Conservation (phyloP, 192 early-diverging fungal species). For the Coemansia sp. region DNA sequence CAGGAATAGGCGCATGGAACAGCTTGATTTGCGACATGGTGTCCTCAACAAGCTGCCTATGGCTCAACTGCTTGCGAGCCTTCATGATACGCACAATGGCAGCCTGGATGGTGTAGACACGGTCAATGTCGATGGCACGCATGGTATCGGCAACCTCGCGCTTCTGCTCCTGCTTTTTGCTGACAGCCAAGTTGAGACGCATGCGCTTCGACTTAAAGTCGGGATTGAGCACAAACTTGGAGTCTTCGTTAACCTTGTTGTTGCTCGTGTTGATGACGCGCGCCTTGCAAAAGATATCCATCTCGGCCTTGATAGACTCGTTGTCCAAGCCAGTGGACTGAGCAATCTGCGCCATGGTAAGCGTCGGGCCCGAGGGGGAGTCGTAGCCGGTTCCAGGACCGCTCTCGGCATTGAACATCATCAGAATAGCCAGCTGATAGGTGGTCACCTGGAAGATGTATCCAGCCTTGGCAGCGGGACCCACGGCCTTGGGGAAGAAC, state of each 20-base stretch:
- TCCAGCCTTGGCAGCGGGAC: conserved; percentile 64
- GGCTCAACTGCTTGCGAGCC: conserved; percentile 86
- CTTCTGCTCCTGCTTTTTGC: conserved; percentile 86
- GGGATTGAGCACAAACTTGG: conserved; percentile 72
- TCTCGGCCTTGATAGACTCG: conserved; percentile 62
- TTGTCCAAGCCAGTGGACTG: conserved; percentile 66
- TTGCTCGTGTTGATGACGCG: conserved; percentile 59
- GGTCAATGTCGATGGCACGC: conserved; percentile 87
- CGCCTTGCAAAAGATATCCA: conserved; percentile 80
- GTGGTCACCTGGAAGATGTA: conserved; percentile 64
- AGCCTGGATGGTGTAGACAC: conserved; percentile 92
- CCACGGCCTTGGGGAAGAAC: conserved; percentile 74
- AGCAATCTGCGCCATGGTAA: conserved; percentile 72
- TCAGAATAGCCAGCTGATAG: conserved; percentile 91
- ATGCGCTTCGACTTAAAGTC: conserved; percentile 86
- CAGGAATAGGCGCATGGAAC: conserved; percentile 84
- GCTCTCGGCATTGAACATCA: conserved; percentile 76
- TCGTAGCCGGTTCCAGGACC: conserved; percentile 59
- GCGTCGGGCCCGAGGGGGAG: conserved; percentile 27
- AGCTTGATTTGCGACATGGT: conserved; percentile 84
- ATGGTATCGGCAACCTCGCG: conserved; percentile 88
- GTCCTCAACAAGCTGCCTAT: conserved; percentile 81
- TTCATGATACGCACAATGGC: conserved; percentile 99
- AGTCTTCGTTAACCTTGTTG: conserved; percentile 7
- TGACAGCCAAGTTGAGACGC: conserved; percentile 81